Conservation (phyloP, 495 filamentous ascomycete species). For the Glarea lozoyensis region DNA sequence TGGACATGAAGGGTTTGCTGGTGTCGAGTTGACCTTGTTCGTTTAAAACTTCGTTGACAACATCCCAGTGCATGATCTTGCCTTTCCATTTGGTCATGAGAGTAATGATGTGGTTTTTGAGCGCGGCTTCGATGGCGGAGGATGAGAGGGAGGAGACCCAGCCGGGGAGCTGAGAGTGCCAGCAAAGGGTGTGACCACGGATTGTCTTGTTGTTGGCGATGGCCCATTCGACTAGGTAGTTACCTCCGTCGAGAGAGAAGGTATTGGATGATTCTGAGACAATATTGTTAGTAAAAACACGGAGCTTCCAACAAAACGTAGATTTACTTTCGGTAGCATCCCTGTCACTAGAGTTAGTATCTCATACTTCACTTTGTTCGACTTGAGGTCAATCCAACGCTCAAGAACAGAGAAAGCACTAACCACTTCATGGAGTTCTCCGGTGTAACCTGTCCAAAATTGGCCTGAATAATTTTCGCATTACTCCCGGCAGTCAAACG, state of each 20-base stretch:
- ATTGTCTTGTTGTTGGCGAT: constrained; percentile 43
- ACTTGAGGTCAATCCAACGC: too few relatives aligned
- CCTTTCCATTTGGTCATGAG: constrained; percentile 48
- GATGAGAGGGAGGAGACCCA: constrained; percentile 53
- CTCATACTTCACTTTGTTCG: too few relatives aligned
- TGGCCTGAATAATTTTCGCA: constrained; percentile 44
- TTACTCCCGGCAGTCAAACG: constrained; percentile 36
- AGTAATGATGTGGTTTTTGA: constrained; percentile 43
- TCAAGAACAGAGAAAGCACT: too few relatives aligned
- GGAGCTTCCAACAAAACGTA: background rate
- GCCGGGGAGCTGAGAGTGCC: constrained; percentile 54
- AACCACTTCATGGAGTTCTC: constrained; percentile 41
- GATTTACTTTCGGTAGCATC: constrained; percentile 3
- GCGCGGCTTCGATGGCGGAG: constrained; percentile 37
- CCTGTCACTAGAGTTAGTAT: too few relatives aligned
- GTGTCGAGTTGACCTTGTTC: constrained; percentile 51
- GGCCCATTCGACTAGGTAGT: constrained; percentile 43
- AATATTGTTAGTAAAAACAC: background rate
- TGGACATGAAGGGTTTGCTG: constrained; percentile 45
- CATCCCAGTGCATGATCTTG: constrained; percentile 42
- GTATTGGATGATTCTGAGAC: background rate
- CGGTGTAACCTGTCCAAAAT: constrained; percentile 56
- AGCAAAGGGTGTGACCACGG: constrained; percentile 56
- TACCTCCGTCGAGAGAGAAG: constrained; percentile 7
- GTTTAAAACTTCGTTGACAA: constrained; percentile 62